These are phyloP conservation scores for Hericium coralloides DNA, from an alignment of 768 basidiomycete genomes.

Conservation along the genomic window DNA sequence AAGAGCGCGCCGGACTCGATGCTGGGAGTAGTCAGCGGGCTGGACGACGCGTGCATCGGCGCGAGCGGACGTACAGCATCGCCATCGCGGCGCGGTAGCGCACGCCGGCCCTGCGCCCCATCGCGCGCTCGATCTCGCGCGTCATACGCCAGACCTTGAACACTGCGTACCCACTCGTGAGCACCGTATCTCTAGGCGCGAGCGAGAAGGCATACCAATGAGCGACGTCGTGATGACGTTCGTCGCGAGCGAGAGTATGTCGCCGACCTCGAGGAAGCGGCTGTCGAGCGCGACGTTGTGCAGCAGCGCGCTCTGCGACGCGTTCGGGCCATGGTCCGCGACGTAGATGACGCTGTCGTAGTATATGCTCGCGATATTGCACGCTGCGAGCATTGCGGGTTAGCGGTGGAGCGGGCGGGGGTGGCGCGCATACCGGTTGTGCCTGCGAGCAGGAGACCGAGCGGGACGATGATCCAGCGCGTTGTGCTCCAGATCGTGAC, in stretches of 20 bases:
- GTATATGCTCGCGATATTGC: neutral
- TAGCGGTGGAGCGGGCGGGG: neutral
- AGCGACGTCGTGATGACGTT: neutral
- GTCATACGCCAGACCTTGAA: neutral
- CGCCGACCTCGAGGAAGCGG: neutral
- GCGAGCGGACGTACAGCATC: neutral
- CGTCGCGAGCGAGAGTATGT: neutral
- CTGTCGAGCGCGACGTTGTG: neutral
- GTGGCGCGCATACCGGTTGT: neutral
- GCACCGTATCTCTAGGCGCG: neutral
- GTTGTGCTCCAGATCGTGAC: neutral
- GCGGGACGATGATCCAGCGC: neutral
- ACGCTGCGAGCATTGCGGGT: neutral
- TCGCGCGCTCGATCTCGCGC: neutral
- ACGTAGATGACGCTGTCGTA: neutral
- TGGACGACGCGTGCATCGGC: neutral
- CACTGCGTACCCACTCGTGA: neutral
- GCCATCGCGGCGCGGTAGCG: neutral
- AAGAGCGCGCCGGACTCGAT: neutral
- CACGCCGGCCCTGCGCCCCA: neutral
- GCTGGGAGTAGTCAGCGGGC: neutral
- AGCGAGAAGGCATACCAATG: neutral
- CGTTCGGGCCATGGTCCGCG: neutral
- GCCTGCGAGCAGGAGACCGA: neutral
- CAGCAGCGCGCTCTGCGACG: neutral